Percentiles rank a stretch among this genome's conserved stretches.
Conservation (phyloP, 2,329 filamentous ascomycete genomes). For the Phaeosphaeriaceae sp. region DNA sequence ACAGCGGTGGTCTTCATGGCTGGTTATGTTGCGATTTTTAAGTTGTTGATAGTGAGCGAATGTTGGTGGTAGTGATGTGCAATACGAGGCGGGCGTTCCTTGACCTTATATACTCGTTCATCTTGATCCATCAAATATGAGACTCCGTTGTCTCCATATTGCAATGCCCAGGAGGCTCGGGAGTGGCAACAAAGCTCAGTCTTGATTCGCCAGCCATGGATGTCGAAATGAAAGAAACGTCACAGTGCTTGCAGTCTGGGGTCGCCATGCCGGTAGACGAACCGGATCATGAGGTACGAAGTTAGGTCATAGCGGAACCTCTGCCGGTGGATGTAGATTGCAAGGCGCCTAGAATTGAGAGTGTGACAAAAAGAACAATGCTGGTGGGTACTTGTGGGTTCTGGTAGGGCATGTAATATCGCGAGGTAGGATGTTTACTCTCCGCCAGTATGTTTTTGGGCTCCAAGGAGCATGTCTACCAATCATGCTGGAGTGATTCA, state of each 20-base stretch:
- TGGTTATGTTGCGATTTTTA: constrained; percentile 2
- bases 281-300: constrained; percentile 28
- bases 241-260: constrained; percentile 19
- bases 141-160: constrained; percentile 29
- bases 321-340: constrained; percentile 28
- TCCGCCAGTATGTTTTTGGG: constrained; percentile 19
- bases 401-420: constrained; percentile 35
- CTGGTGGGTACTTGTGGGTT: constrained; percentile 7
- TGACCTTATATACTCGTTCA: constrained; percentile 30
- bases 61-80: constrained; percentile 7
- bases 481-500: constrained; percentile 6
- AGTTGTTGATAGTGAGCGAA: constrained; percentile 6
- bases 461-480: constrained; percentile 4
- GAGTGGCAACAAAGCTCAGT: constrained; percentile 17
- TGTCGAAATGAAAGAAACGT: constrained; percentile 35
- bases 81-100: constrained; percentile 11
- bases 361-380: constrained; percentile 28
- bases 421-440: constrained; percentile 17
- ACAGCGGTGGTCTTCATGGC: constrained; percentile 46
- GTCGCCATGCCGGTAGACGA: constrained; percentile 23
- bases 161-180: constrained; percentile 18
- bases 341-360: constrained; percentile 17
- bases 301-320: constrained; percentile 23
- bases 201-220: constrained; percentile 32
- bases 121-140: constrained; percentile 3